A percentile compares a stretch with the other conserved stretches of the same genome.
Evolutionary conservation across 345 rosid species (phyloP).

Genomic region (Eucalyptus polybractea): DNA sequence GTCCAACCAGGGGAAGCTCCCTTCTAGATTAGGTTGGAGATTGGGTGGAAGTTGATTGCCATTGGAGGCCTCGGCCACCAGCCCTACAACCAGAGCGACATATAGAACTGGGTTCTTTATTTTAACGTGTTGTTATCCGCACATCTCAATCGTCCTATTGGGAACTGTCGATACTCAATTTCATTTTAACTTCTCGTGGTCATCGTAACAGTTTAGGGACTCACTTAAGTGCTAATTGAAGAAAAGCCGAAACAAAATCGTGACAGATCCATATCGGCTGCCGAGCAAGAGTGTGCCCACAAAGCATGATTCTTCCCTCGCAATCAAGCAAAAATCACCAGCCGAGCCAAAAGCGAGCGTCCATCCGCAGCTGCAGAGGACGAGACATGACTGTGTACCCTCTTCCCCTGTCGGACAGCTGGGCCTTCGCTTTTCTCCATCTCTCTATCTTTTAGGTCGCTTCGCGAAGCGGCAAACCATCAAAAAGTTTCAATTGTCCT

Average conservation of each 20-base stretch:
- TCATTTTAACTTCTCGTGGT: accelerated
- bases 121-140: accelerated
- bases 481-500: background rate
- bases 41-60: background rate
- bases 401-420: background rate
- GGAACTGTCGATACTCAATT: accelerated
- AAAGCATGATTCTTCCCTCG: background rate
- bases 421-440: background rate
- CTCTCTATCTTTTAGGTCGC: background rate
- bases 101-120: too few relatives aligned
- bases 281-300: background rate
- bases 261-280: background rate
- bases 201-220: accelerated
- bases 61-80: background rate
- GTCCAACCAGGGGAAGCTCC: background rate
- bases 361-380: background rate
- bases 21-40: background rate
- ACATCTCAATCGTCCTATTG: accelerated
- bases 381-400: background rate
- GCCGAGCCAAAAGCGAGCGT: background rate
- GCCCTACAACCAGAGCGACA: background rate
- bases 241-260: background rate
- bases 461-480: background rate
- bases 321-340: background rate
- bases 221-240: background rate